Conservation (phyloP, 495 filamentous ascomycete species). For the Immersiella caudata region DNA sequence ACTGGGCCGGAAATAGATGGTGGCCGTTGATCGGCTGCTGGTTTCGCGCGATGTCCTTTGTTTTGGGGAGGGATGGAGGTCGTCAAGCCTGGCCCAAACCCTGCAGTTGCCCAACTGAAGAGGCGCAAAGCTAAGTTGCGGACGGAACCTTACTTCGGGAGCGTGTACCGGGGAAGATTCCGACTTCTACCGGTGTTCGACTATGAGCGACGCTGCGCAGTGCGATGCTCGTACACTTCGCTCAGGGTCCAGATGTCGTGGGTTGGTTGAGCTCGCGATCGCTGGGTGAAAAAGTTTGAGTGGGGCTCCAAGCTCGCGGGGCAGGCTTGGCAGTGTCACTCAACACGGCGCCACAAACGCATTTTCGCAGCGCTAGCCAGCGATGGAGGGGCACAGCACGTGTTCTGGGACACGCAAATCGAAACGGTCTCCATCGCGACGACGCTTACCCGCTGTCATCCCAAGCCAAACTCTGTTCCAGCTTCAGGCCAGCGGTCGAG, state of each 20-base stretch:
- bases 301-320: slow-evolving; percentile 11
- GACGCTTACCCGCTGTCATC: neutral
- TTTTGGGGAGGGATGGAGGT: neutral
- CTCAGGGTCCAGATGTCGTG: neutral
- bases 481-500: neutral
- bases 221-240: neutral
- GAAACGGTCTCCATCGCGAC: neutral
- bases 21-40: neutral
- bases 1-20: neutral
- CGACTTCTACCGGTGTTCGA: neutral
- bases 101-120: neutral
- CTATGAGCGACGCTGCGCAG: too few relatives aligned
- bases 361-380: neutral
- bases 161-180: slow-evolving; percentile 5
- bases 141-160: neutral
- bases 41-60: neutral
- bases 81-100: too few relatives aligned
- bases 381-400: neutral
- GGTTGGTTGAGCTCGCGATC: slow-evolving; percentile 3
- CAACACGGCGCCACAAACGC: neutral
- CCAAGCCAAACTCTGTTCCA: neutral
- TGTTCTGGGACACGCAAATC: neutral
- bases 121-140: neutral
- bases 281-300: slow-evolving; percentile 10
- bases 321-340: neutral